Percentiles rank a stretch among this genome's conserved stretches.
Evolutionary conservation across 140 eudicot genomes (phyloP).

Genomic region (Flaveria floridana): DNA sequence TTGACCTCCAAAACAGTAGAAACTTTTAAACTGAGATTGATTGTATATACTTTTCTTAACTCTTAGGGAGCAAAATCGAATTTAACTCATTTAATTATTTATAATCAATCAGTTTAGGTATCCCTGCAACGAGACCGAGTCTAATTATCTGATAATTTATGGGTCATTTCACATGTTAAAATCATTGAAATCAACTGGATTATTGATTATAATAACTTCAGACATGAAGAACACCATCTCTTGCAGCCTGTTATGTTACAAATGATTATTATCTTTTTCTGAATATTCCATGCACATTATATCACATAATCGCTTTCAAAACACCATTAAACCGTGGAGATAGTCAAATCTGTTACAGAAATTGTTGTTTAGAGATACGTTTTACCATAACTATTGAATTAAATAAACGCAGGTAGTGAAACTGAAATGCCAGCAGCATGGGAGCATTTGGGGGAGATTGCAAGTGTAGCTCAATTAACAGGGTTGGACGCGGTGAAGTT

Average conservation of each 20-base stretch:
- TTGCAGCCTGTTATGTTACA: not conserved
- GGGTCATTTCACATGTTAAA: not conserved
- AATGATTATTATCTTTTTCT: not conserved
- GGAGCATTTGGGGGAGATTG: conserved; percentile 79
- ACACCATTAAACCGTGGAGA: not conserved
- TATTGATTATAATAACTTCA: not conserved
- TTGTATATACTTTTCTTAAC: too few relatives aligned
- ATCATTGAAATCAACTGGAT: not conserved
- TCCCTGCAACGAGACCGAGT: too few relatives aligned
- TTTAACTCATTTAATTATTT: too few relatives aligned
- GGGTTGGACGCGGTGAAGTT: conserved; percentile 74
- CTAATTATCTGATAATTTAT: too few relatives aligned
- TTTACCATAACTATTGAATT: not conserved
- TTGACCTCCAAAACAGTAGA: too few relatives aligned
- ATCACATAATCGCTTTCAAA: not conserved
- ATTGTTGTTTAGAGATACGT: not conserved
- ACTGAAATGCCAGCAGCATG: conserved; percentile 47
- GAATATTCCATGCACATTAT: not conserved
- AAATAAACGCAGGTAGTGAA: not conserved
- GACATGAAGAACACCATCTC: not conserved
- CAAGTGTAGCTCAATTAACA: conserved; percentile 70
- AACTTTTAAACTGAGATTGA: too few relatives aligned
- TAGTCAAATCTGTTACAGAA: too few relatives aligned
- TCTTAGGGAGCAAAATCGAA: too few relatives aligned
- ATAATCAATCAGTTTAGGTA: too few relatives aligned